Base-by-base conservation (phyloP, 2,329 filamentous ascomycete genomes). In the Dactylellina parvicollis region DNA sequence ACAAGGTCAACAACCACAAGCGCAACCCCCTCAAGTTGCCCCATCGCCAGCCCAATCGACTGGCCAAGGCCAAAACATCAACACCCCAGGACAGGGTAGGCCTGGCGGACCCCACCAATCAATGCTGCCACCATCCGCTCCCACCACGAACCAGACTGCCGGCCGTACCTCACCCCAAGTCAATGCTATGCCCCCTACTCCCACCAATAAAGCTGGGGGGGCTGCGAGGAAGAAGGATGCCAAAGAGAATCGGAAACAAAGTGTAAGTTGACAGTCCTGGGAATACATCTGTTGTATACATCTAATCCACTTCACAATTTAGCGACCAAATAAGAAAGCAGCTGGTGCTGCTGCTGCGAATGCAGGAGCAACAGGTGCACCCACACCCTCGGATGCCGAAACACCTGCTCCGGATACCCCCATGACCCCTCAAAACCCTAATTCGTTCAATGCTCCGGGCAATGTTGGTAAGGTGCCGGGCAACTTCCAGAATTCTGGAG, bases 191-290 rank as follows among this genome's bases (percentile, higher is more conserved):
- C 91, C 91, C 0, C 91, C 91, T 0, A 95, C 91, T 2, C 91
- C 91, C 0, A 88, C 87, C 56, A 90, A 92, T 79, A 80, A 83
- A 1, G 89, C 88, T 79, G 94, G 94, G 83, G 81, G 89, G 2
- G 88, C 87, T 32, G 89, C 90, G 0, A 92, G 92, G 81, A 94
- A 94, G 85, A 91, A 92, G 83, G 87, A 88, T 30, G 83, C 82
- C 3, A 89, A 89, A 81, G 85, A 83, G 73, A 90, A 26, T 80
- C 83, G 82, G 66, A 91, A 92, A 88, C 89, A 91, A 85, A 82
- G 83, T 78, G 64, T 70, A 72, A 64, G 66, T 65, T 47, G 57
- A 74, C 76, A 78, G 16, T 22, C 79, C 76, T 78, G 75, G 77
- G 79, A 55, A 71, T 75, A 16, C 46, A 26, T 26, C 4, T 78